Conservation (phyloP, 1,284 basidiomycete species). For the Schizopora paradoxa region DNA sequence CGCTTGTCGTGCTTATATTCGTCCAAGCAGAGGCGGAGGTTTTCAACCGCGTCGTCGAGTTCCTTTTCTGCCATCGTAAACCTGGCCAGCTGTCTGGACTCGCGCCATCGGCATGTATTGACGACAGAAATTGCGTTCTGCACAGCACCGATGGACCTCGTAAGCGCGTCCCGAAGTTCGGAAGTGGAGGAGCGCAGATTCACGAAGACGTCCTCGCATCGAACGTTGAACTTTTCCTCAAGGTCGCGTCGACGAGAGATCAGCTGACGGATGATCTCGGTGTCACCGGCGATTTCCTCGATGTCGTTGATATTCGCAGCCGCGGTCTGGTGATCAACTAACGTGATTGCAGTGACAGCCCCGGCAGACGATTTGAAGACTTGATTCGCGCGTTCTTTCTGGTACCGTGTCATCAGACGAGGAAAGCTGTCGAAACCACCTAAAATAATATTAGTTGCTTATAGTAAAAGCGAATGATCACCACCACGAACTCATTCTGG, state of each 20-base stretch:
- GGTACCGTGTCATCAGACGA: slow-evolving; percentile 21
- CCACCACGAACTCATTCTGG: too few species aligned
- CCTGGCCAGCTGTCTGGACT: too few species aligned
- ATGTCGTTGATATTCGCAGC: slow-evolving; percentile 1
- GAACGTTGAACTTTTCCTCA: slow-evolving; percentile 36
- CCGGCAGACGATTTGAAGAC: too few species aligned
- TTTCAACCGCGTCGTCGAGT: slow-evolving; percentile 35
- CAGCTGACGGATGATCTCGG: slow-evolving; percentile 38
- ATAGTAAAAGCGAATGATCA: too few species aligned
- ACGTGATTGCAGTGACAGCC: slow-evolving; percentile 5
- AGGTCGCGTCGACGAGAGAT: slow-evolving; percentile 26
- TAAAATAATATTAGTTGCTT: too few species aligned
- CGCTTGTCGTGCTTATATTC: slow-evolving; percentile 39
- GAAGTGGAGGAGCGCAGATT: slow-evolving; percentile 39
- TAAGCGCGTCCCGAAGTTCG: slow-evolving; percentile 37
- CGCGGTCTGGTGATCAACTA: neutral
- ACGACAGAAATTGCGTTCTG: slow-evolving; percentile 36
- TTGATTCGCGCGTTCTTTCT: too few species aligned
- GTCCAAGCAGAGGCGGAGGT: slow-evolving; percentile 33
- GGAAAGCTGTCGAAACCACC: slow-evolving; percentile 22
- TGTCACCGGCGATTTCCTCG: slow-evolving; percentile 27
- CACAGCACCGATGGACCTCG: slow-evolving; percentile 31
- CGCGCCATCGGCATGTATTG: slow-evolving; percentile 44
- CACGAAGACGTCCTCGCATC: slow-evolving; percentile 44
- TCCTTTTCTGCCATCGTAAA: slow-evolving; percentile 25